Base-by-base conservation (phyloP, 2,329 filamentous ascomycete genomes). In the Arthrobotrys megalospora region DNA sequence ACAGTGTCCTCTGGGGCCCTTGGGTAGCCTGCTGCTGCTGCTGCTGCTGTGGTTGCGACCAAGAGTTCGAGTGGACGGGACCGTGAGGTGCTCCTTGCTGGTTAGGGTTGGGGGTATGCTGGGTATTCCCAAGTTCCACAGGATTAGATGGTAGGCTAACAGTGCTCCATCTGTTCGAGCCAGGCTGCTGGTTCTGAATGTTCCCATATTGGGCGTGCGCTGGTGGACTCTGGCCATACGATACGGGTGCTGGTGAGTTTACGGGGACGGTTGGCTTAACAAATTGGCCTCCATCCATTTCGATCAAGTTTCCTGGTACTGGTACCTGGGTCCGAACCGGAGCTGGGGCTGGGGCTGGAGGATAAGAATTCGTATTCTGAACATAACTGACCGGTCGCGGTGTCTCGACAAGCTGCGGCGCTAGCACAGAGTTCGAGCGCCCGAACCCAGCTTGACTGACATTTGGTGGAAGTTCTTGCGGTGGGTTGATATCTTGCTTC, bases 91-190 rank as follows among this genome's bases (percentile, higher is more conserved):
- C 3, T 24, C 28, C 24, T 24, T 38, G 36, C 6, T 28, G 24
- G 24, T 5, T 28, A 28, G 36, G 52, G 32, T 34, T 53, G 21
- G 65, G 52, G 4, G 21, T 48, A 8, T 45, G 45, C 32, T 71
- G 73, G 0, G 52, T 45, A 41, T 41, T 77, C 14, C 62, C 73
- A 43, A 77, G 60, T n/a, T 77, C 73, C 6, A 77, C 38, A 8
- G 70, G 10, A 28, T 28, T 28, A 5, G 24, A 2, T 16, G 66
- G 41, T 45, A 62, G 38, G n/a, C 52, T 62, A 14, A 41, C 52
- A n/a, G 24, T 32, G 19, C 41, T 66, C 62, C 62, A 75, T 24
- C 60, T 65, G 36, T 67, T 58, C 7, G 41, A 38, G 19, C 24
- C 53, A 34, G 52, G 6, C 10, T 32, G 36, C n/a, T 66, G 69